These are phyloP conservation scores for Gracilariopsis chorda DNA, from an alignment of 23 red algal genomes.

Conservation along the genomic window DNA sequence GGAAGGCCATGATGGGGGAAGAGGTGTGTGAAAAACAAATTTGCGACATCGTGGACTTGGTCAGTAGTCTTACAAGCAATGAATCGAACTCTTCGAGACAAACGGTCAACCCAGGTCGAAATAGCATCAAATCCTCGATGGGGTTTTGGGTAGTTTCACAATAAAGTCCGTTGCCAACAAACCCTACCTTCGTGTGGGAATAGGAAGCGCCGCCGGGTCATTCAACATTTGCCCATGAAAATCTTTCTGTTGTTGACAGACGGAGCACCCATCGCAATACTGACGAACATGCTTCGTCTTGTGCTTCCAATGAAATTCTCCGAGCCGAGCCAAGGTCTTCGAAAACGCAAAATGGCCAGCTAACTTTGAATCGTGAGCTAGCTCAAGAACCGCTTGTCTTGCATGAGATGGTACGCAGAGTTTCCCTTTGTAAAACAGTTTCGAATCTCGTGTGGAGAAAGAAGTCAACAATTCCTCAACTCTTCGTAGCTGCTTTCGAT, in stretches of 20 bases:
- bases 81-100: conserved; percentile 20
- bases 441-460: neutral
- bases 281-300: neutral
- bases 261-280: neutral
- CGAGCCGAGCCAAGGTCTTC: neutral
- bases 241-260: conserved; percentile 16
- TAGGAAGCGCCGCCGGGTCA: neutral
- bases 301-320: conserved; percentile 16
- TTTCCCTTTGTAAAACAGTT: neutral
- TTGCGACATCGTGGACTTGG: neutral
- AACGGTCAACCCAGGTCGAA: neutral
- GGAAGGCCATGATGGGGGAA: neutral
- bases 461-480: neutral
- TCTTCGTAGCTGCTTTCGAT: neutral
- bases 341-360: conserved; percentile 19
- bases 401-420: neutral
- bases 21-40: neutral
- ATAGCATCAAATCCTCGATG: neutral
- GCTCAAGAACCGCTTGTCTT: neutral
- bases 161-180: conserved; percentile 18
- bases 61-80: neutral
- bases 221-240: neutral
- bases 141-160: neutral
- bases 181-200: conserved; percentile 1
- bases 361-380: neutral